A percentile compares a stretch with the other conserved stretches of the same genome.
These are phyloP conservation scores for Teunomyces pallodes DNA, from an alignment of 805 yeast genomes.

Conservation along the genomic window DNA sequence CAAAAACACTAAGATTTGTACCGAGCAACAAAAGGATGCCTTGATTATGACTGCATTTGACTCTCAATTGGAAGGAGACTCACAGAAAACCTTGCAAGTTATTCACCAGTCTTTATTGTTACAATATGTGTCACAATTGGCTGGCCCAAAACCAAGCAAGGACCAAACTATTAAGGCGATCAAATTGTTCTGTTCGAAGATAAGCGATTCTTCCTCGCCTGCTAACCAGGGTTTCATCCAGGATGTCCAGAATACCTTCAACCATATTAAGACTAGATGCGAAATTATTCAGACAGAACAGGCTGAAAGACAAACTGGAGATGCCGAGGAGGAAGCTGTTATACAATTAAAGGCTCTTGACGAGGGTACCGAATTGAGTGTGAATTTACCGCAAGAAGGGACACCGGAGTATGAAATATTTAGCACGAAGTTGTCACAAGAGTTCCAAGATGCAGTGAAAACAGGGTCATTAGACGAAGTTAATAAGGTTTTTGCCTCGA, in stretches of 20 bases:
- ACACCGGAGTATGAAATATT: slow-evolving; percentile 58
- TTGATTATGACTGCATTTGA: slow-evolving; percentile 92
- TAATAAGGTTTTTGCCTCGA: slow-evolving; percentile 73
- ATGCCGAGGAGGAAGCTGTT: slow-evolving; percentile 59
- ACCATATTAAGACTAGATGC: slow-evolving; percentile 77
- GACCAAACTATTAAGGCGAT: slow-evolving; percentile 44
- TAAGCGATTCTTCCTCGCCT: slow-evolving; percentile 51
- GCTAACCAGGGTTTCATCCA: slow-evolving; percentile 68
- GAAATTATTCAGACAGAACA: slow-evolving; percentile 57
- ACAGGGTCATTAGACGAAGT: slow-evolving; percentile 72
- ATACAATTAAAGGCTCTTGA: slow-evolving; percentile 89
- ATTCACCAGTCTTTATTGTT: slow-evolving; percentile 77
- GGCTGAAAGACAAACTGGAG: slow-evolving; percentile 20
- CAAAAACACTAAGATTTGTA: slow-evolving; percentile 65
- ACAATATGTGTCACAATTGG: slow-evolving; percentile 60
- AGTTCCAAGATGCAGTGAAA: slow-evolving; percentile 73
- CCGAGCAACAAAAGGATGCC: slow-evolving; percentile 86
- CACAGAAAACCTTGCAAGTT: slow-evolving; percentile 54
- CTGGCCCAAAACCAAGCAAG: slow-evolving; percentile 29
- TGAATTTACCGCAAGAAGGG: slow-evolving; percentile 62
- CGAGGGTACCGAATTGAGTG: slow-evolving; percentile 71
- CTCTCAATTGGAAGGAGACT: slow-evolving; percentile 62
- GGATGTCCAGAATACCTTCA: slow-evolving; percentile 71
- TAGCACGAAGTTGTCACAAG: slow-evolving; percentile 48
- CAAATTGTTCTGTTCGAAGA: slow-evolving; percentile 63